These are phyloP conservation scores for Suillus cothurnatus DNA, from an alignment of 768 basidiomycete genomes.

Conservation along the genomic window DNA sequence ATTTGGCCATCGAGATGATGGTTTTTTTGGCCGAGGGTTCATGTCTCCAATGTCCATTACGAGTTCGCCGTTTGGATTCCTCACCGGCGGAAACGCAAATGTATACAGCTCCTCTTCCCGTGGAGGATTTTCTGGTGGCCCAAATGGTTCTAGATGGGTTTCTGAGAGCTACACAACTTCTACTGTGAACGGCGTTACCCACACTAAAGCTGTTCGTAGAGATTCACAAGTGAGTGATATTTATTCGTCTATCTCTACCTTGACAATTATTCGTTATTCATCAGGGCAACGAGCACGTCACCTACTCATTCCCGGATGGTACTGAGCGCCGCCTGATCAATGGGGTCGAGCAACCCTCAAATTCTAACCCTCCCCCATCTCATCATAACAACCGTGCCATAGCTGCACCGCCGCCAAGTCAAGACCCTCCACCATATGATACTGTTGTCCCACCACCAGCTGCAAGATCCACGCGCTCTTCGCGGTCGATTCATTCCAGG, in stretches of 20 bases:
- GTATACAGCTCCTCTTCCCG: constrained; percentile 2
- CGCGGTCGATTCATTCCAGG: not conserved
- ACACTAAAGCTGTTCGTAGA: constrained; percentile 52
- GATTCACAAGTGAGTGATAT: constrained; percentile 57
- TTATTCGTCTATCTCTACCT: not conserved
- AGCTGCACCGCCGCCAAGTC: not conserved
- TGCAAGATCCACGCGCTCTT: not conserved
- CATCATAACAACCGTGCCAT: constrained; percentile 2
- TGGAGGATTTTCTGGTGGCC: constrained; percentile 17
- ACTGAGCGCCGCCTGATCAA: constrained; percentile 68
- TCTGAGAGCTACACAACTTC: constrained; percentile 59
- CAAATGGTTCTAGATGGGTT: constrained; percentile 41
- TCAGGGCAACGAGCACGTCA: constrained; percentile 78
- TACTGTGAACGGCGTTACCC: constrained; percentile 69
- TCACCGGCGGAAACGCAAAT: not conserved
- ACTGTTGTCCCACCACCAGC: constrained; percentile 4
- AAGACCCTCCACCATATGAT: constrained; percentile 24
- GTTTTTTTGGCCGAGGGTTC: constrained; percentile 14
- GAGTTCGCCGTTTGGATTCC: not conserved
- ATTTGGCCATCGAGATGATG: constrained; percentile 18
- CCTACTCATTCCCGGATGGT: constrained; percentile 66
- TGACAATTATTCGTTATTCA: constrained; percentile 15
- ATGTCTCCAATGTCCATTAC: constrained; percentile 4
- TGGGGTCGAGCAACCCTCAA: constrained; percentile 50
- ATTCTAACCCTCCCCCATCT: constrained; percentile 19